Evolutionary conservation across 768 basidiomycete genomes (phyloP).

Genomic region (Coprinopsis sp.): DNA sequence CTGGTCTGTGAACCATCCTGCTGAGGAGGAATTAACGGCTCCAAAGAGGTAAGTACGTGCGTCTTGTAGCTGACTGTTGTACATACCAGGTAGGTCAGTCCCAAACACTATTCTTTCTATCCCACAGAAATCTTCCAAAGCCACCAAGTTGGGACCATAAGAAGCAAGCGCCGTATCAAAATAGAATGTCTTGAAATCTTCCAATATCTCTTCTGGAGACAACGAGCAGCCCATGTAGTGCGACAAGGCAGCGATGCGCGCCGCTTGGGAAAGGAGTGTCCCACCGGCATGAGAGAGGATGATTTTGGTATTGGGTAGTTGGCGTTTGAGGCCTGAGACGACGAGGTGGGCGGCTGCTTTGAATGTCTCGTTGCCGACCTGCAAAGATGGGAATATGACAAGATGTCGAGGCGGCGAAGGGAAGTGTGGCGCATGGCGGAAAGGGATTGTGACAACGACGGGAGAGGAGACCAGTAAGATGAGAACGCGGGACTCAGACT

Average conservation of each 20-base stretch:
- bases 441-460: not conserved
- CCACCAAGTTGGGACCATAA: slow-evolving; percentile 45
- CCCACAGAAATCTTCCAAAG: slow-evolving; percentile 47
- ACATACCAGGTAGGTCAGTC: slow-evolving; percentile 70
- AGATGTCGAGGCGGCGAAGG: too few species aligned
- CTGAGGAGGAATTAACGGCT: slow-evolving; percentile 58
- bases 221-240: slow-evolving; percentile 65
- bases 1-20: slow-evolving; percentile 57
- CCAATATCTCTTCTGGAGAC: slow-evolving; percentile 58
- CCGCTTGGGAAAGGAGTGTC: slow-evolving; percentile 55
- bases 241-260: slow-evolving; percentile 66
- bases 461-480: slow-evolving; percentile 2
- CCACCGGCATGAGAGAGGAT: slow-evolving; percentile 77
- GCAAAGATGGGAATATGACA: slow-evolving; percentile 1
- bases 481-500: not conserved
- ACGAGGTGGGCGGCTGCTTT: slow-evolving; percentile 79
- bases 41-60: not conserved
- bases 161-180: slow-evolving; percentile 70
- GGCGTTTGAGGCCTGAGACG: slow-evolving; percentile 62
- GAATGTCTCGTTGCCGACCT: slow-evolving; percentile 82
- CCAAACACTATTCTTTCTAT: slow-evolving; percentile 60
- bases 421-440: too few species aligned
- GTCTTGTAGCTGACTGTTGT: not conserved
- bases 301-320: slow-evolving; percentile 53
- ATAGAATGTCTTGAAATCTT: slow-evolving; percentile 69